Evolutionary conservation across 257 asterid species (phyloP), one percentile per base, ranked within the genome.

Genomic region (Solanum dulcamara): DNA sequence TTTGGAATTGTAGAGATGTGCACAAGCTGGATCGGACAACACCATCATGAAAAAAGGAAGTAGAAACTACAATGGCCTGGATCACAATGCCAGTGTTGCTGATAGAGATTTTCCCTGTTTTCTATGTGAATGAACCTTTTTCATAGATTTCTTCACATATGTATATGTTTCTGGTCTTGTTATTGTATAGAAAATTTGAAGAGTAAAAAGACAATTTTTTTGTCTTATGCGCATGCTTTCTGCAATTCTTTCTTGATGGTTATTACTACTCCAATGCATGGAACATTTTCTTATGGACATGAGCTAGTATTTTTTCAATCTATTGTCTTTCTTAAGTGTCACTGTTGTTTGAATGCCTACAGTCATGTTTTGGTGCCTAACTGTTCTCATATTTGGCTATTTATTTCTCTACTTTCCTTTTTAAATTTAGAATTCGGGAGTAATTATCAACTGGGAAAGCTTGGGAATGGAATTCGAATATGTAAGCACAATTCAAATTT

Each of bases 381-480:
- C 82, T 75, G 40, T 75, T 44, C 59, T 75, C 17, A 50, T 46
- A 75, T 46, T 75, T 75, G 37, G 40, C 7, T 44, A 44, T 75
- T 75, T 24, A 42, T 42, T 74, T 24, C 57, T 24, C 42, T 74
- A 42, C 10, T 72, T 38, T n/a, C 10, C 30, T 44, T 68, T 33
- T 68, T 33, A 42, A 40, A 40, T 84, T 53, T 74, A 83, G 86
- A 83, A 67, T 84, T 66, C 67, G 86, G 86, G 40, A 84, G 67
- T 44, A 50, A 24, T 67, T 57, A 33, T 67, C 81, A 3, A 15
- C 44, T 84, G 66, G 86, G 86, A 84, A 68, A 32, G 81, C 77
- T 84, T 46, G 86, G 86, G 33, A 55, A 68, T 67, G 86, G 86
- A 48, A 84, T 84, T 68, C 81, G 81, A 10, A 40, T 84, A 40